Evolutionary conservation across 176 grass and related monocot species (phyloP).

Genomic region (Aechmea fasciata): DNA sequence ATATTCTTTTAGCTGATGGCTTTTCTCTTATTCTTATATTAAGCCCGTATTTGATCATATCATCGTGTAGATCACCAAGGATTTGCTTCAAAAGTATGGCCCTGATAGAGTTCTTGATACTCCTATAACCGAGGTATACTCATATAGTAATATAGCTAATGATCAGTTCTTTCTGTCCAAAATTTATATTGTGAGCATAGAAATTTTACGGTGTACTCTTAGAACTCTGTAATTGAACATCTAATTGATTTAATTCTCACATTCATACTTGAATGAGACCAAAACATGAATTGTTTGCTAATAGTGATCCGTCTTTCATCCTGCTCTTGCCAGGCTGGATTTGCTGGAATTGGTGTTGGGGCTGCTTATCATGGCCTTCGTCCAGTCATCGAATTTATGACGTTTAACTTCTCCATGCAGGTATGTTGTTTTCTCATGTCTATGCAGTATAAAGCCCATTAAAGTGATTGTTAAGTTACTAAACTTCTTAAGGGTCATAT

Average conservation of each 20-base stretch:
- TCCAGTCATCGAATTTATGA: constrained; percentile 89
- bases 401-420: constrained; percentile 99
- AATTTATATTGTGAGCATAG: no score
- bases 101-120: constrained; percentile 99
- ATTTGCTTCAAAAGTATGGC: constrained; percentile 91
- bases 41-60: constrained; percentile 16
- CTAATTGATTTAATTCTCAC: no score
- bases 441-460: background rate
- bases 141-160: no score
- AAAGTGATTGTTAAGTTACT: background rate
- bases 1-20: background rate
- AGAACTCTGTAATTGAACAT: no score
- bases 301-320: constrained; percentile 15
- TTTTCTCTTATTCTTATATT: constrained; percentile 15
- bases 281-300: background rate
- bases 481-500: background rate
- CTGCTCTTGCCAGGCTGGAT: constrained; percentile 63
- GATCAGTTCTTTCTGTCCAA: no score
- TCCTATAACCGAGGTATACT: constrained; percentile 82
- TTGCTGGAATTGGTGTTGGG: constrained; percentile 90
- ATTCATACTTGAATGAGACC: background rate
- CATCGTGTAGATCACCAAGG: constrained; percentile 72
- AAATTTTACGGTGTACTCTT: no score
- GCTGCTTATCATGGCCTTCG: constrained; percentile 93
- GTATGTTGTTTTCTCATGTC: constrained; percentile 24